Base-by-base conservation (phyloP, 352 stramenopile genomes). In the Pythium vanterpoolii region DNA sequence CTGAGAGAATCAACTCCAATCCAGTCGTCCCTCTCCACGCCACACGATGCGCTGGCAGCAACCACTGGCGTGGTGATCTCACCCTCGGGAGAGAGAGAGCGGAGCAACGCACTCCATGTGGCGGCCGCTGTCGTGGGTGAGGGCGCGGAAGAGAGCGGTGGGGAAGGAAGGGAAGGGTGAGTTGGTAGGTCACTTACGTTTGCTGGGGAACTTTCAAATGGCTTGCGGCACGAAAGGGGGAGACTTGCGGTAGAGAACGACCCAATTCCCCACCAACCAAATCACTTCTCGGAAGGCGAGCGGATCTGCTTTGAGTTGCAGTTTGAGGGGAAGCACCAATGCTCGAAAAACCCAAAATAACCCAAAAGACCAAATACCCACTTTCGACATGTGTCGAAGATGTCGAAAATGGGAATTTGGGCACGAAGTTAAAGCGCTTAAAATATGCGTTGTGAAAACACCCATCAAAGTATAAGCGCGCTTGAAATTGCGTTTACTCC, bases 121-220 rank as follows among this genome's bases (percentile, higher is more conserved):
- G 40, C n/a, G 39, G 6, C 38, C 9, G 16, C 14, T 9, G 10
- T 6, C 3, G 5, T 38, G 33, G 33, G 33, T 9, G 16, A 48
- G 43, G 5, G 16, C 9, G 27, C 7, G 13, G 14, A 28, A 52
- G 45, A 39, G 45, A 26, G 26, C 0, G 24, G 21, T 23, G 21
- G 24, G 28, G 30, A 19, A 36, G 31, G 6, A 19, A 21, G 18
- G 16, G 19, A 43, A 0, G 38, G 30, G 36, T 9, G 14, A 5
- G 10, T 4, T 5, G 23, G 44, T 23, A 24, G 27, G 24, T 47
- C 46, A 70, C 62, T 65, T 65, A 70, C 62, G 56, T 50, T 65
- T 70, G 62, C 62, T 64, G 62, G 62, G 62, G 62, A 70, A 70
- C 62, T 70, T 65, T 65, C 62, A 64, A 70, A 70, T 70, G 62